Evolutionary conservation across 2,329 filamentous ascomycete genomes (phyloP), one percentile per base, ranked within the genome.

Genomic region (Clarireedia sp.): DNA sequence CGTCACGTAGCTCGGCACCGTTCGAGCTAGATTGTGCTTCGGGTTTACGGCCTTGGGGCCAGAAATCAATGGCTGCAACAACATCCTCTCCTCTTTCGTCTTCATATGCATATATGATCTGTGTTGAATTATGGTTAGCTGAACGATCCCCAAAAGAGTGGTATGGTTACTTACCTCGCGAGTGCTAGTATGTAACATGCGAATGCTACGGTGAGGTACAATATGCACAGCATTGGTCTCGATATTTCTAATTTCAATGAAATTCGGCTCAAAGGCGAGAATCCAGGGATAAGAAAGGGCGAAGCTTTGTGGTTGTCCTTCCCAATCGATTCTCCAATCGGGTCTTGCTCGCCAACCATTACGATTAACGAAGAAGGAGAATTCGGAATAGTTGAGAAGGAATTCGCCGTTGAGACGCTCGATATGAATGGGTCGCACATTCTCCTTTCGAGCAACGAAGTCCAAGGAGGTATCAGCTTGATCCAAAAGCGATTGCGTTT

Each of bases 61-160:
- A 99, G 76, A 99, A 99, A 74, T 99, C 94, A 68, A 99, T 82
- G 60, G 90, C 90, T 64, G 94, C 90, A 60, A 99, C 87, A 51
- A 96, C 85, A 69, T 99, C 94, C 69, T 95, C 89, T 63, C 94
- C 92, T 62, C 83, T 78, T 70, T 99, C 94, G 67, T 97, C 92
- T 75, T 99, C 94, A 70, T 96, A 96, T 48, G 94, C 92, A 73
- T 96, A 97, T 51, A 99, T 74, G 64, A 99, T 97, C 94, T 99
- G 29, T 33, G 29, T 26, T 33, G 29, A 10, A 33, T 12, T 33
- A 12, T 9, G 29, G 29, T 33, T 33, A 33, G 29, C 29, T 12
- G 12, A 26, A 26, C 29, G 29, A 12, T 12, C 10, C 9, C 4
- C 12, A 3, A 66, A 21, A 43, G 51, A 29, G 44, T 41, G 40